Evolutionary conservation across 2,329 filamentous ascomycete genomes (phyloP).

Genomic region (Colletotrichum melonis): DNA sequence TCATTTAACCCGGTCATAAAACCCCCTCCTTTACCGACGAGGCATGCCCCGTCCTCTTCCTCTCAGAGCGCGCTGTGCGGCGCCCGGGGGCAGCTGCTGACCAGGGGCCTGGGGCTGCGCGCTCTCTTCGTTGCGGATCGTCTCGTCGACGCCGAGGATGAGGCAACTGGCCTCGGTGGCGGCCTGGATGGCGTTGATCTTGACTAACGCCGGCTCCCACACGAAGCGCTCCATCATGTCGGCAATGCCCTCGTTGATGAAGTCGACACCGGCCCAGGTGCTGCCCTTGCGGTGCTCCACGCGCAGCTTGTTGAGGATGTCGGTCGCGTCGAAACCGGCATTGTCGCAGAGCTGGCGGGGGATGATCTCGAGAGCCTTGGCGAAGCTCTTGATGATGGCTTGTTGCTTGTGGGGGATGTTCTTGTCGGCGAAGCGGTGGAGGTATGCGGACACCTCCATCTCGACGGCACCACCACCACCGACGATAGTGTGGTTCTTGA

Average conservation of each 20-base stretch:
- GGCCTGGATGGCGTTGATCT: conserved; percentile 96
- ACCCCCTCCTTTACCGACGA: conserved; percentile 67
- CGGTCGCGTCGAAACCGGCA: conserved; percentile 96
- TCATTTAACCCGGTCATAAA: conserved; percentile 29
- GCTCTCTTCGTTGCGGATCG: conserved; percentile 97
- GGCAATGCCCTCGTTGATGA: conserved; percentile 88
- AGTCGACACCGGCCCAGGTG: conserved; percentile 96
- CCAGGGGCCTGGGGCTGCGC: conserved; percentile 83
- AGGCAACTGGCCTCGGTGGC: conserved; percentile 95
- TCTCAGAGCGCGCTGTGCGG: conserved; percentile 88
- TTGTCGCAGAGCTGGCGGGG: conserved; percentile 98
- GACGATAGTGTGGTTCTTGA: conserved; percentile 94
- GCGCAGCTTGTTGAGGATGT: conserved; percentile 95
- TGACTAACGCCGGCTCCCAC: conserved; percentile 96
- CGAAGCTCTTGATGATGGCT: conserved; percentile 96
- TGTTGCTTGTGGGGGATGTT: conserved; percentile 96
- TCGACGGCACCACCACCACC: conserved; percentile 94
- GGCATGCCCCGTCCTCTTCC: conserved; percentile 92
- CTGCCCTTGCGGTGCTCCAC: conserved; percentile 96
- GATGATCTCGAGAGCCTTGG: conserved; percentile 96
- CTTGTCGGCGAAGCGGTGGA: conserved; percentile 92
- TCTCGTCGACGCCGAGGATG: conserved; percentile 97
- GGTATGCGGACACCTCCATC: conserved; percentile 96
- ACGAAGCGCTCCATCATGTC: conserved; percentile 97
- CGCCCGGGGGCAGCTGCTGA: conserved; percentile 79